phyloP scores from a whole-genome alignment of 352 stramenopile genomes.

The Globisporangium mamillatum region DNA sequence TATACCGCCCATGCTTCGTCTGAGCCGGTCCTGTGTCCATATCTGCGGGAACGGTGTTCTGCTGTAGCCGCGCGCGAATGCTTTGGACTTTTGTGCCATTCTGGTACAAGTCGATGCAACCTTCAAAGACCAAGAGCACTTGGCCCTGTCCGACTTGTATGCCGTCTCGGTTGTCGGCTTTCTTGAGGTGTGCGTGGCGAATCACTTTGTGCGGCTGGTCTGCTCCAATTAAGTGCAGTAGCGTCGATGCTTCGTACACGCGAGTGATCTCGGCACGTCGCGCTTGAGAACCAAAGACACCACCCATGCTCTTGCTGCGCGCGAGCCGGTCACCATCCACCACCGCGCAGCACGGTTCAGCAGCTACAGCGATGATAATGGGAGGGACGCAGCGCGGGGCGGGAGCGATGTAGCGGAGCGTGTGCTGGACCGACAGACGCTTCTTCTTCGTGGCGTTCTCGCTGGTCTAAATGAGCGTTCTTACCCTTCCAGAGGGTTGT shows the following conservation, averaged over 20 bases:
- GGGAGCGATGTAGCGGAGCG: background rate
- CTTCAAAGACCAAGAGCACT: constrained; percentile 56
- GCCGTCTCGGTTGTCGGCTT: constrained; percentile 31
- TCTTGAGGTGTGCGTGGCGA: constrained; percentile 41
- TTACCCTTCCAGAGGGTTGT: constrained; percentile 1
- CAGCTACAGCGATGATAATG: no score
- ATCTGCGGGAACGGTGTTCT: background rate
- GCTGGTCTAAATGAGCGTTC: constrained; percentile 1
- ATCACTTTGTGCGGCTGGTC: constrained; percentile 52
- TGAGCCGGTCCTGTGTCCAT: constrained; percentile 9
- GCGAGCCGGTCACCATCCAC: constrained; percentile 15
- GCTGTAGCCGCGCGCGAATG: constrained; percentile 30
- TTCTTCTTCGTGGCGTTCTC: background rate
- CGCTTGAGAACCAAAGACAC: constrained; percentile 40
- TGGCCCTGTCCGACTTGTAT: constrained; percentile 29
- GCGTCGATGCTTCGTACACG: constrained; percentile 57
- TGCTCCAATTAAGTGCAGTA: constrained; percentile 58
- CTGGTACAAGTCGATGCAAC: constrained; percentile 45
- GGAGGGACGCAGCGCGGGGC: background rate
- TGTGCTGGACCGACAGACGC: background rate
- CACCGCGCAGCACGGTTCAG: constrained; percentile 2
- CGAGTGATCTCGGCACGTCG: constrained; percentile 35
- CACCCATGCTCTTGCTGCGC: constrained; percentile 39
- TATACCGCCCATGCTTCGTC: constrained; percentile 23
- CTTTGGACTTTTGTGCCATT: constrained; percentile 41